Evolutionary conservation across 2,329 filamentous ascomycete genomes (phyloP), one percentile per base, ranked within the genome.

Genomic region (Penicillium brevicompactum): DNA sequence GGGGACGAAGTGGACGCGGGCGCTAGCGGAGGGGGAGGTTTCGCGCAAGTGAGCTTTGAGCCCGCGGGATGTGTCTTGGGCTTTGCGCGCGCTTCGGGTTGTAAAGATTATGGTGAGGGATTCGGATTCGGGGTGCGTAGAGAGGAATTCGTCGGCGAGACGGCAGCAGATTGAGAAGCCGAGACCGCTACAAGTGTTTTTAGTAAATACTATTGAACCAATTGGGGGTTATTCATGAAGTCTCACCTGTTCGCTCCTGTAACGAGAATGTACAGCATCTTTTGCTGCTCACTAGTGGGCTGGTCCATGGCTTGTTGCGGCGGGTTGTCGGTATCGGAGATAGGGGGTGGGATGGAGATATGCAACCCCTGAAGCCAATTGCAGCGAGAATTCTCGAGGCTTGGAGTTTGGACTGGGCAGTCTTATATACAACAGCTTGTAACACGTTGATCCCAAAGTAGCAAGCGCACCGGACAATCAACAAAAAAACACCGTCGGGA

Each of bases 61-160:
- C 11, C 81, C 78, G 14, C 77, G 72, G 61, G 90, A 81, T 3
- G 92, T 94, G 55, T 89, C 87, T 56, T 83, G 81, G 48, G 88
- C 89, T 78, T 97, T 97, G 58, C 80, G 76, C 42, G 80, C 71
- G 66, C 87, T 88, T 61, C 93, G 89, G 1, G 93, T 96, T 5
- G 91, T 96, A 60, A 91, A 87, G 60, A 97, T 85, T 51, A 97
- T 81, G 63, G 91, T 84, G 43, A 97, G 84, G 67, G 88, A 85
- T 54, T 90, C 83, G 30, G 81, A 79, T 46, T 85, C 79, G 30
- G 88, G 84, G 34, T 85, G 86, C 11, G 85, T 84, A 56, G 80
- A 78, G 56, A 96, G 85, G 78, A 96, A 97, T 67, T 96, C 90
- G 78, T 96, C 91, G 65, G 96, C 93, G 53, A 96, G 82, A 57